Evolutionary conservation across 192 early-diverging fungal species (phyloP), one percentile per base, ranked within the genome.

Genomic region (Rhizoclosmatium globosum): DNA sequence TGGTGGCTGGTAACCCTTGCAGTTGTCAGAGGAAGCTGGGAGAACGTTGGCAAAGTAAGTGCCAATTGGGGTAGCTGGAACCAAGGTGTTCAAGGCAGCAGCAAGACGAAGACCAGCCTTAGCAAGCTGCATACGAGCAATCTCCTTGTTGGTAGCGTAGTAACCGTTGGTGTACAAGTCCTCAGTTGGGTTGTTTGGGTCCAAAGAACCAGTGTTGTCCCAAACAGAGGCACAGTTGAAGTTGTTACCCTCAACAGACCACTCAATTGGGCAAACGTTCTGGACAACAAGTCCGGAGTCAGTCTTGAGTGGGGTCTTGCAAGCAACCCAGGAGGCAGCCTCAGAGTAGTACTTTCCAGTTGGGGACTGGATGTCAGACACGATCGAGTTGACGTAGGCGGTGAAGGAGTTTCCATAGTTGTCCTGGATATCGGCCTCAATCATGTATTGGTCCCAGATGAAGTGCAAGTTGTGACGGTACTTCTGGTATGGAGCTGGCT

Each of bases 21-120:
- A 31, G 31, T 31, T 31, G 31, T 31, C 31, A 31, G 31, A 31
- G 31, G 31, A 31, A 31, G 31, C 31, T 31, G 31, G 31, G 31
- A 31, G 31, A 31, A 31, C 31, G 31, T 31, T 31, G 31, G 31
- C 31, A 31, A 31, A 31, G 31, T 31, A 31, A 31, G 31, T 31
- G 31, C 31, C 31, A 31, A 31, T 48, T 31, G 68, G 43, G 45
- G n/a, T 48, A 13, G 68, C 43, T 15, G 43, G 68, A 53, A 69
- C 65, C 39, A 59, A 44, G 11, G 65, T 45, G 71, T 78, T 78
- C 19, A 79, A 38, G 68, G 64, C 65, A n/a, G 42, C 39, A 44
- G 82, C 81, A 13, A 85, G 77, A 64, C 85, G 74, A 44, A 80
- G 76, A 2, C 81, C 85, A n/a, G 50, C 85, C 68, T 82, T 82